Evolutionary conservation across 352 stramenopile genomes (phyloP).

Genomic region (Globisporangium iwayamae): DNA sequence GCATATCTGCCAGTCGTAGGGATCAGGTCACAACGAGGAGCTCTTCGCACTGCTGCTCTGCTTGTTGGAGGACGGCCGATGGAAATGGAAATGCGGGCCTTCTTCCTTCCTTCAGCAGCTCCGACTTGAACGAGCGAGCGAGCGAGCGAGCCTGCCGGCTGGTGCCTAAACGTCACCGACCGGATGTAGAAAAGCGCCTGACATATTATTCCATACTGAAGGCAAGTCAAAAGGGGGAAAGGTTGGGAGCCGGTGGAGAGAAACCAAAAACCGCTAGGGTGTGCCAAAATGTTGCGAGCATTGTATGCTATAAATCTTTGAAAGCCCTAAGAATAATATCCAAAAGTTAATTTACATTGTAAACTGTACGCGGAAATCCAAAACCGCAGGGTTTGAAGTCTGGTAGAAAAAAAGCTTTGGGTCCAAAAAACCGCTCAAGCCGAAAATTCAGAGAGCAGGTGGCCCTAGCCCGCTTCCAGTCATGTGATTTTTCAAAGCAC

Average conservation of each 20-base stretch:
- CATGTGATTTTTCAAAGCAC: not conserved
- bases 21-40: not conserved
- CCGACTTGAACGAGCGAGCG: not conserved
- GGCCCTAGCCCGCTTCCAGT: constrained; percentile 1
- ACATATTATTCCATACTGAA: not conserved
- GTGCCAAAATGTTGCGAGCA: not conserved
- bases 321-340: no score
- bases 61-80: not conserved
- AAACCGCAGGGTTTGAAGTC: not conserved
- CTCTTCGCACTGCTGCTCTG: not conserved
- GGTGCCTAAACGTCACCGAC: not conserved
- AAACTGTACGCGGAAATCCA: not conserved
- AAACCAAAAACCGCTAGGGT: not conserved
- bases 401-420: not conserved
- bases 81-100: not conserved
- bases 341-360: not conserved
- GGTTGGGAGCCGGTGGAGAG: not conserved
- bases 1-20: not conserved
- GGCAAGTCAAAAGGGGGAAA: not conserved
- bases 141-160: not conserved
- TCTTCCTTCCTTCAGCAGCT: not conserved
- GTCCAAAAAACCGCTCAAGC: not conserved
- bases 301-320: no score
- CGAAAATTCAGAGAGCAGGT: not conserved
- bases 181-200: constrained; percentile 4